A percentile compares a stretch with the other conserved stretches of the same genome.
Conservation (phyloP, 1,139 yeast genomes). For the Blastobotrys proliferans region DNA sequence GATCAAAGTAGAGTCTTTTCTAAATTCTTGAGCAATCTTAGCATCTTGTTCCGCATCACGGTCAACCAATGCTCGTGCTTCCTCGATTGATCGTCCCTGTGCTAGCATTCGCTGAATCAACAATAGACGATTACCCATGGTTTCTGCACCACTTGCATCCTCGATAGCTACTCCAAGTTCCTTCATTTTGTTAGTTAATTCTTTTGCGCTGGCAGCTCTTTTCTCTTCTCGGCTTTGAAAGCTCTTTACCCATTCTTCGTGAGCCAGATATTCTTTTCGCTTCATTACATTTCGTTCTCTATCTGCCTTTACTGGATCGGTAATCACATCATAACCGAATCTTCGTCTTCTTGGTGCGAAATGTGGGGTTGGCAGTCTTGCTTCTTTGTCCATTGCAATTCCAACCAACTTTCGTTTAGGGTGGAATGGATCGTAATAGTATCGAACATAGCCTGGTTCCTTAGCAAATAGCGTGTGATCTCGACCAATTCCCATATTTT, state of each 20-base stretch:
- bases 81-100: conserved; percentile 40
- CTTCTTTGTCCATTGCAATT: conserved; percentile 63
- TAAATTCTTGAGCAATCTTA: conserved; percentile 45
- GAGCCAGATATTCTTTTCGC: conserved; percentile 58
- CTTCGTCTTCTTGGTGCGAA: conserved; percentile 83
- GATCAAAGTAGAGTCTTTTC: conserved; percentile 21
- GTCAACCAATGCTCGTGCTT: conserved; percentile 58
- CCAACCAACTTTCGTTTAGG: conserved; percentile 91
- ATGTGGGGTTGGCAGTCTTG: conserved; percentile 78
- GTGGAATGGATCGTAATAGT: conserved; percentile 94
- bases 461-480: conserved; percentile 90
- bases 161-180: conserved; percentile 25
- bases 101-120: conserved; percentile 16
- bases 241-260: conserved; percentile 45
- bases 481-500: conserved; percentile 77
- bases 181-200: conserved; percentile 28
- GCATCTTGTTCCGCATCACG: conserved; percentile 50
- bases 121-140: background rate
- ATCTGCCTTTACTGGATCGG: conserved; percentile 47
- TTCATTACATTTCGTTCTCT: conserved; percentile 55
- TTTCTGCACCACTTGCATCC: conserved; percentile 23
- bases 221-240: conserved; percentile 40
- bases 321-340: conserved; percentile 64
- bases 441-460: conserved; percentile 92
- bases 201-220: conserved; percentile 34